Evolutionary conservation across 352 stramenopile genomes (phyloP), one percentile per base, ranked within the genome.

Genomic region (Phytophthora pisi): DNA sequence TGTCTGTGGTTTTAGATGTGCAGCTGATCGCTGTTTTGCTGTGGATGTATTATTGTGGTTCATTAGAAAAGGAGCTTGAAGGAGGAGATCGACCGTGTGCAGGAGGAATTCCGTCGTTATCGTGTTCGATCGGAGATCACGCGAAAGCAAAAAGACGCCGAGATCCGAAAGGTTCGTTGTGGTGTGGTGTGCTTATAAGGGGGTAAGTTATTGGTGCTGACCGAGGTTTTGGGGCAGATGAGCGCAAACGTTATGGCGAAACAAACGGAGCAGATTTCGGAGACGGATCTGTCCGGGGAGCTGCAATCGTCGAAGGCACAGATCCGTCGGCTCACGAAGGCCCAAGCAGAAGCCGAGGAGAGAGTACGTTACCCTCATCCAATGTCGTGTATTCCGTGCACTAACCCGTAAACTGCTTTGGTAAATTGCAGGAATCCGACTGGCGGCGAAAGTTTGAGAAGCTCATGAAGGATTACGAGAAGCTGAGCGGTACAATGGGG

Each of bases 101-200:
- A 96, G 52, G 88, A 96, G 75, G 88, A 96, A 57, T 96, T 96
- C 40, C 85, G 88, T 20, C 84, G 88, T 30, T 96, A 96, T 72
- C 88, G 88, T 23, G 86, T 96, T 53, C 84, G 88, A 30, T 86
- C 88, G 51, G 88, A 96, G 64, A 96, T 96, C 66, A 91, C 87
- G 18, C 66, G 88, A n/a, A 96, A 96, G 63, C 88, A 96, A 62
- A 95, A 96, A 69, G 88, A 96, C 30, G 86, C 88, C 0, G 86
- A 96, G 64, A 89, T 95, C 45, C 78, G 81, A 57, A 96, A 96
- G 79, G 88, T 95, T 34, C 42, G 56, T 26, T 36, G 11, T 30
- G 20, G n/a, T 55, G n/a, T 42, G 2, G 49, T 52, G 11, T 10
- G 31, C 9, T 36, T 30, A 13, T 5, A 3, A 3, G 2, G 4